Base-by-base conservation (phyloP, 257 asterid genomes). In the Jasminum sambac region DNA sequence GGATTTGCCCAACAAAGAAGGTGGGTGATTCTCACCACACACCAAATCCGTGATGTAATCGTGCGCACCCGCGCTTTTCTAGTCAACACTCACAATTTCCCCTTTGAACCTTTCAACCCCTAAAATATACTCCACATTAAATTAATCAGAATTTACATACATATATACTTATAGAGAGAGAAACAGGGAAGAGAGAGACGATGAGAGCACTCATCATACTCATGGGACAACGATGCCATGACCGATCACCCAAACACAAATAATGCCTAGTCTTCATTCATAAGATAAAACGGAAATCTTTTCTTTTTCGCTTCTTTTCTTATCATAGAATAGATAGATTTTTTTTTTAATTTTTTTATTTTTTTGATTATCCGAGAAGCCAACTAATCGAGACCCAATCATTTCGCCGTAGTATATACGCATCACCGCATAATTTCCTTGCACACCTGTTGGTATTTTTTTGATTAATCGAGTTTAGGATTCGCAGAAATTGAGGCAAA, bases 201-300 rank as follows among this genome's bases (percentile, higher is more conserved):
- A 80, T 81, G 67, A 55, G 69, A 69, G 71, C 72, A 80, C 83
- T 78, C 77, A 77, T 67, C 66, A n/a, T n/a, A n/a, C 36, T 30
- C 36, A 44, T 50, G n/a, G 71, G 73, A 63, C 48, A 24, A 58
- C 57, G 77, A 73, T 77, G 43, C 17, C 64, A 65, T 58, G 39
- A 19, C 77, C 52, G 37, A 44, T 44, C 13, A 59, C 59, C 41
- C 64, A 26, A 26, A 14, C 16, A 11, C 70, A 8, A 5, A 17
- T 67, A 30, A 63, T 67, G 30, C 66, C 38, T 17, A 59, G 50
- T 55, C 64, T 70, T 69, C 52, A 3, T 21, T 2, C 30, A 55
- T 21, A 55, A 55, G 61, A 55, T 21, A 55, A 21, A 55, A 6
- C 8, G 10, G 14, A 57, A 59, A 63, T 58, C 48, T 63, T 36